Percentiles rank a stretch among this genome's conserved stretches.
Evolutionary conservation across 176 grass and related monocot genomes (phyloP).

Genomic region (Puccinellia tenuiflora): DNA sequence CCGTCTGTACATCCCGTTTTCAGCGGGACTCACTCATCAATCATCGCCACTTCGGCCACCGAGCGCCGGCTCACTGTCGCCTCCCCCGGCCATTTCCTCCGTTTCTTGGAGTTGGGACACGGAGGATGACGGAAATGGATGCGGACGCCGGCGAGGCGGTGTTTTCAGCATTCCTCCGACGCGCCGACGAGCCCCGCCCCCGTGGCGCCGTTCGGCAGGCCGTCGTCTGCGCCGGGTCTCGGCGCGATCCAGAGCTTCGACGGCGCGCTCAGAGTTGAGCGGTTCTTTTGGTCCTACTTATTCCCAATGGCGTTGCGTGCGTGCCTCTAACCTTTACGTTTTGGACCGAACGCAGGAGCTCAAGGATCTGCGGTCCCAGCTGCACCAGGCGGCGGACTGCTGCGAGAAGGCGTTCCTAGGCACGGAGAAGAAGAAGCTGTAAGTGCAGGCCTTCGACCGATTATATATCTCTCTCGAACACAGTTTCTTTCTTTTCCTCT

Average conservation of each 20-base stretch:
- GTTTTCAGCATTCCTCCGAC: not conserved
- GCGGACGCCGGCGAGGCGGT: not conserved
- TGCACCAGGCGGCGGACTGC: slow-evolving; percentile 72
- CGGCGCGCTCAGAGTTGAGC: slow-evolving; percentile 39
- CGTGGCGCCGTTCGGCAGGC: slow-evolving; percentile 21
- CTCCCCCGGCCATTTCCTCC: not conserved
- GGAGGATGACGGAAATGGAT: not conserved
- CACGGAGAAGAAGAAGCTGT: slow-evolving; percentile 61
- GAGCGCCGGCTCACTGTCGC: not conserved
- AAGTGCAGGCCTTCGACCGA: not conserved
- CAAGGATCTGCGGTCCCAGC: slow-evolving; percentile 75
- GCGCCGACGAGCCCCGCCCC: not conserved
- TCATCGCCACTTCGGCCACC: not conserved
- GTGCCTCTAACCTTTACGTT: not conserved
- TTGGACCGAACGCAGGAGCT: slow-evolving; percentile 40
- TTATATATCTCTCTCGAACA: not conserved
- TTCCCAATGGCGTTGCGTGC: not conserved
- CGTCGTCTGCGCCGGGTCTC: slow-evolving; percentile 23
- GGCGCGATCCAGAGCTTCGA: slow-evolving; percentile 31
- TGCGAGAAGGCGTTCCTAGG: slow-evolving; percentile 68
- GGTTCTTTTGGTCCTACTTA: not conserved
- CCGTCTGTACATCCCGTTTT: not conserved
- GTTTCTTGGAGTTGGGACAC: not conserved
- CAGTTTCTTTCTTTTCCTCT: not conserved
- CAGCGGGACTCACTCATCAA: not conserved